Percentiles rank a stretch among this genome's conserved stretches.
Evolutionary conservation across 1,139 yeast species (phyloP).

Genomic region (Scheffersomyces illinoinensis): DNA sequence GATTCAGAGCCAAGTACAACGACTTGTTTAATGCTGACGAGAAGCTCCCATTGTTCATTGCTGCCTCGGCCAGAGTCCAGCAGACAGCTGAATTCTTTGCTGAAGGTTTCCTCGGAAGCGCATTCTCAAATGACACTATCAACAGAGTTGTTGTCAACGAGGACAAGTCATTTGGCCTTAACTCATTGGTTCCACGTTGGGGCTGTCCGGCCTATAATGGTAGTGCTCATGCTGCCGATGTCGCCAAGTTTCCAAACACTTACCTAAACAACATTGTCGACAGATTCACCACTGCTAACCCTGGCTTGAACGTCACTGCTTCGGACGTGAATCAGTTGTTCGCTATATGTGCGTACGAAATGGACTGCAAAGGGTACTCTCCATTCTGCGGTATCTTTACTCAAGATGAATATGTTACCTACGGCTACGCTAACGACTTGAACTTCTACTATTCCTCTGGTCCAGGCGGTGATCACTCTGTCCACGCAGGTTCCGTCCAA

Average conservation of each 20-base stretch:
- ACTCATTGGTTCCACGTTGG: constrained; percentile 31
- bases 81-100: constrained; percentile 32
- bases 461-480: constrained; percentile 22
- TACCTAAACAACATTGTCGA: constrained; percentile 40
- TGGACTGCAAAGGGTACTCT: constrained; percentile 49
- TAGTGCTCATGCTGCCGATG: constrained; percentile 9
- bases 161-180: constrained; percentile 24
- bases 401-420: constrained; percentile 49
- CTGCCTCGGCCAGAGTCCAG: constrained; percentile 29
- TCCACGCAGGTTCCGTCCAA: constrained; percentile 30
- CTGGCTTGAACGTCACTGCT: constrained; percentile 38
- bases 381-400: constrained; percentile 50
- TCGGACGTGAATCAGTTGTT: constrained; percentile 40
- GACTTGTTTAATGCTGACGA: constrained; percentile 16
- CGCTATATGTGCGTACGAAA: constrained; percentile 49
- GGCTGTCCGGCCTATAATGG: constrained; percentile 21
- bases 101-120: constrained; percentile 20
- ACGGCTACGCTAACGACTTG: constrained; percentile 45
- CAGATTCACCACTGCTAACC: constrained; percentile 42
- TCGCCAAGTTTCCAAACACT: constrained; percentile 15
- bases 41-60: constrained; percentile 31
- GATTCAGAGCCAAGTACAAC: constrained; percentile 32
- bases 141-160: constrained; percentile 25
- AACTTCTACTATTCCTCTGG: constrained; percentile 33
- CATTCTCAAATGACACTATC: constrained; percentile 5